Conservation (phyloP, 495 filamentous ascomycete genomes). For the Trichoderma erinaceum region DNA sequence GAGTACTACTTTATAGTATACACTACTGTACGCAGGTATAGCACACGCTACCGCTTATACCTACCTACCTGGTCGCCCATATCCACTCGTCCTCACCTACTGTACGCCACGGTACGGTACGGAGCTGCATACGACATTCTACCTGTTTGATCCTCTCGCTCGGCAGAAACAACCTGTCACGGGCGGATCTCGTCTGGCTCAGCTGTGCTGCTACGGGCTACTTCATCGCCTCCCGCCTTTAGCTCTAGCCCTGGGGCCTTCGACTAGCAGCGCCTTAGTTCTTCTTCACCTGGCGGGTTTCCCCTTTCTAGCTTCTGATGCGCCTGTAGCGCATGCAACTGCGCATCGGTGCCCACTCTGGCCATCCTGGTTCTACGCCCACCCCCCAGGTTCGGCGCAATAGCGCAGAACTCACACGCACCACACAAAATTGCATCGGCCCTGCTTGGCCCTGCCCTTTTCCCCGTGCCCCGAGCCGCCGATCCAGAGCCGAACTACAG, state of each 20-base stretch:
- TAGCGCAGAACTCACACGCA: background rate
- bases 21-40: too few relatives aligned
- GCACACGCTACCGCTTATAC: too few relatives aligned
- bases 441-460: conserved; percentile 19
- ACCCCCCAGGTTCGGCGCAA: conserved; percentile 10
- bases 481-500: conserved; percentile 13
- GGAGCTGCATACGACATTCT: too few relatives aligned
- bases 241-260: background rate
- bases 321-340: conserved; percentile 14
- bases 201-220: too few relatives aligned
- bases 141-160: too few relatives aligned
- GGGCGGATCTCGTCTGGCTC: too few relatives aligned
- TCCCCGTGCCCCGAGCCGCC: conserved; percentile 14
- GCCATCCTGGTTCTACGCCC: background rate
- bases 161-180: too few relatives aligned
- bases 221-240: background rate
- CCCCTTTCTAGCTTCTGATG: conserved; percentile 8
- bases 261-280: background rate
- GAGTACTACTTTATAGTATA: too few relatives aligned
- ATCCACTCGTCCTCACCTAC: too few relatives aligned
- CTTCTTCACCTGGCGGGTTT: conserved; percentile 1
- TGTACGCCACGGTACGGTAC: too few relatives aligned
- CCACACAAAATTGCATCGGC: conserved; percentile 21
- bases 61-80: too few relatives aligned
- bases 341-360: conserved; percentile 3